Evolutionary conservation across 805 yeast genomes (phyloP), one percentile per base, ranked within the genome.

Genomic region (Yamadazyma paraphyllophila): DNA sequence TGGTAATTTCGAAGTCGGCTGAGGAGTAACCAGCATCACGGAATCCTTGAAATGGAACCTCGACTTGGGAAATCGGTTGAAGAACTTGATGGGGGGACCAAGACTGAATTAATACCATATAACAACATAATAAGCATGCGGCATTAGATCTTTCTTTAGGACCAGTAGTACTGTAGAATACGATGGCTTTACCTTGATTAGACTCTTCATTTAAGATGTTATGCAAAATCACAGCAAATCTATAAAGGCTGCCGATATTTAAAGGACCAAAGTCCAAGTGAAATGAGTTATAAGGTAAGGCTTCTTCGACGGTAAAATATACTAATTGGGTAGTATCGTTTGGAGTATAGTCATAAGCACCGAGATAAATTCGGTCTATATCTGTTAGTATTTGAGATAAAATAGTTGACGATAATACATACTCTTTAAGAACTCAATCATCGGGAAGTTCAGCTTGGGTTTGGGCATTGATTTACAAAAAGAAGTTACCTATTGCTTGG

Each of bases 31-130:
- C 99, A 1, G 99, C 99, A 64, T 94, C 99, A 63, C 99, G 76
- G 67, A 91, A 94, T 1, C 91, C 86, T 85, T 87, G 91, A 53
- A 92, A 84, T 6, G 98, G 97, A 2, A 96, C 96, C 41, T 86
- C 90, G 5, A 83, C 80, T 64, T 94, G 98, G 1, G 94, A 81
- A 44, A 94, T 79, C 0, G 99, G 99, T 49, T 96, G 97, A 52
- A 94, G 68, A 0, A 91, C 99, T 65, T 94, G 94, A 65, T 94
- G 99, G 0, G 99, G 99, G 1, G 97, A 89, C 99, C 99, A 94
- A 11, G 89, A 84, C 62, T 94, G 99, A 13, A 94, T 92, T 44
- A 94, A 68, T 1, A 94, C 78, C 97, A 94, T 90, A 66, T 94
- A 94, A 59, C 97, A 89, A 53, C 96, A 88, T 42, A 94, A 72